Percentiles rank a stretch among this genome's conserved stretches.
phyloP scores from a whole-genome alignment of 768 basidiomycete genomes.

The Dioszegia aurantiaca region DNA sequence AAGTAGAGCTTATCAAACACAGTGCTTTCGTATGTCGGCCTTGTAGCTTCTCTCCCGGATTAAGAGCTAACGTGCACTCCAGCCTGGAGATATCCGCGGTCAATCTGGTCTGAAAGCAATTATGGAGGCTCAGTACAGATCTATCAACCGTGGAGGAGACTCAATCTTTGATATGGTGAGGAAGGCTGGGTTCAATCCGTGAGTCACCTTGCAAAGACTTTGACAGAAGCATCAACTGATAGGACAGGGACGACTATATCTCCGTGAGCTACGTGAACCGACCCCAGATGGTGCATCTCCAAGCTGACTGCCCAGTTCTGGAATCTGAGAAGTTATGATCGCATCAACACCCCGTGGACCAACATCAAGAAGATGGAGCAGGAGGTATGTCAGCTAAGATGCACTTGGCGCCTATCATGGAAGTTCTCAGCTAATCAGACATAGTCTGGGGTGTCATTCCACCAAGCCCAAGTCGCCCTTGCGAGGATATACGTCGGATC shows the following conservation, averaged over 20 bases:
- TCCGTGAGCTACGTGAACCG: slow-evolving; percentile 51
- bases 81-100: slow-evolving; percentile 69
- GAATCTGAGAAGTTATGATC: slow-evolving; percentile 85
- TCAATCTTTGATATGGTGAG: slow-evolving; percentile 82
- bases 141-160: slow-evolving; percentile 82
- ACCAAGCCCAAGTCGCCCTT: slow-evolving; percentile 74
- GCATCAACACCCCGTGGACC: slow-evolving; percentile 64
- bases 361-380: slow-evolving; percentile 70
- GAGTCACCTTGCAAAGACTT: slow-evolving; percentile 16
- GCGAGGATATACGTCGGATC: slow-evolving; percentile 49
- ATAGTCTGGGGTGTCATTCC: slow-evolving; percentile 73
- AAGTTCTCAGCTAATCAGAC: background rate
- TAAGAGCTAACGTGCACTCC: background rate
- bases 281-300: background rate
- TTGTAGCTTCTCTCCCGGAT: background rate
- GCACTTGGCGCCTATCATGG: background rate
- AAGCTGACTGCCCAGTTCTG: slow-evolving; percentile 60
- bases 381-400: slow-evolving; percentile 26
- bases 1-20: slow-evolving; percentile 1
- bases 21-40: slow-evolving; percentile 61
- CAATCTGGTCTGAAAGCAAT: slow-evolving; percentile 61
- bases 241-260: slow-evolving; percentile 36
- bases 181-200: slow-evolving; percentile 65
- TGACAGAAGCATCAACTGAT: no score
- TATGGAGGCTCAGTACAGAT: slow-evolving; percentile 69